phyloP scores from a whole-genome alignment of 202 grass and related monocot species.

The Sporobolus alterniflorus region DNA sequence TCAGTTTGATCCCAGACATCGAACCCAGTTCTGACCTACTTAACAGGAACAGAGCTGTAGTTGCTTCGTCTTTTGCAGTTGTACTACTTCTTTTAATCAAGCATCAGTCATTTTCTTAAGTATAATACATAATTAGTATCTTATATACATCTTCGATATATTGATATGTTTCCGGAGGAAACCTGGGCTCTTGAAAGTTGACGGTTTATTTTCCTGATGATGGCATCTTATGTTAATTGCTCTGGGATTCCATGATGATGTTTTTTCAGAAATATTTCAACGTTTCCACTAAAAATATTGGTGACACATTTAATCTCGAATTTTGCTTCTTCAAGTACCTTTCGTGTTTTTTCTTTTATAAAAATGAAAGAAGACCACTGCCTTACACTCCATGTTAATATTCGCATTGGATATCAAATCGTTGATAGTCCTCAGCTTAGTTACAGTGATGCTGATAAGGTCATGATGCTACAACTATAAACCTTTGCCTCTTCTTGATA shows the following conservation, averaged over 20 bases:
- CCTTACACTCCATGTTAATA: conserved; percentile 24
- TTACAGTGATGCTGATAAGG: conserved; percentile 28
- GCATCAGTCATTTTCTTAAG: conserved; percentile 20
- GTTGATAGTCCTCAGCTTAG: conserved; percentile 28
- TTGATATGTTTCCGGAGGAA: neutral
- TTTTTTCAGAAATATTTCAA: neutral
- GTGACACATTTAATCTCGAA: neutral
- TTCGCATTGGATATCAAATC: conserved; percentile 22
- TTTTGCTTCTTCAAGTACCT: conserved; percentile 6
- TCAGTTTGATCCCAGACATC: conserved; percentile 1
- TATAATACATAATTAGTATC: neutral
- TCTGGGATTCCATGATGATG: neutral
- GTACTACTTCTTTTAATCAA: conserved; percentile 29
- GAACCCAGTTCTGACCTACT: conserved; percentile 14
- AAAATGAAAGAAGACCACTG: conserved; percentile 2
- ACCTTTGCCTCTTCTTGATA: conserved; percentile 4
- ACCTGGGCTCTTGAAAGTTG: neutral
- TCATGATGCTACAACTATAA: conserved; percentile 15
- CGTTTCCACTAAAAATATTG: neutral
- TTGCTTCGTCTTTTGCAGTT: conserved; percentile 39
- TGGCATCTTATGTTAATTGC: conserved; percentile 2
- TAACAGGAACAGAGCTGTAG: conserved; percentile 41
- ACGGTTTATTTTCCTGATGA: neutral
- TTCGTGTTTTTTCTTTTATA: neutral
- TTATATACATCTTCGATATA: neutral